Base-by-base conservation (phyloP, 2,329 filamentous ascomycete species). In the Plectosphaerella cucumerina region DNA sequence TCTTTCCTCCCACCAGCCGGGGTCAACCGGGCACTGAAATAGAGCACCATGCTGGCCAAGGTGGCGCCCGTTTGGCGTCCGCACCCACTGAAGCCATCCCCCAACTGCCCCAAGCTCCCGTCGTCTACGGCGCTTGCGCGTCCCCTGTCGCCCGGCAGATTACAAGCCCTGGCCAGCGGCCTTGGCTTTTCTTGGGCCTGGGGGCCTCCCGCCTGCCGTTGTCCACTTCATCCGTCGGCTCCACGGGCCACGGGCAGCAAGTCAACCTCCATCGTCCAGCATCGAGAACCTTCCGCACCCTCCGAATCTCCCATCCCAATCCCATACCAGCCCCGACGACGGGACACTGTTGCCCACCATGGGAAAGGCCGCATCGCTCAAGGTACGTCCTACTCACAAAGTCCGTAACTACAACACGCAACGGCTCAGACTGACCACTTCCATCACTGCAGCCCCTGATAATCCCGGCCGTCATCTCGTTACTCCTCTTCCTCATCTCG, bases 391-490 rank as follows among this genome's bases (percentile, higher is more conserved):
- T n/a, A n/a, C n/a, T n/a, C n/a, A n/a, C n/a, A n/a, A n/a, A n/a
- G n/a, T n/a, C n/a, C n/a, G n/a, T n/a, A n/a, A n/a, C 3, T 18
- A 41, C 22, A 15, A 10, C 37, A 15, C n/a, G 8, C 12, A 18
- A 46, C 20, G 33, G 5, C 22, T 10, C 23, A 33, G 50, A 56
- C 44, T 37, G 12, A 22, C 14, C 17, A 47, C 46, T 47, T 20
- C 46, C 45, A 33, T 18, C 17, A 15, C 23, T 42, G 6, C 61
- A 91, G 87, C 87, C 85, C 5, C 70, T 91, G 55, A 66, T 90
- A 59, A 71, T 89, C 56, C 87, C 88, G 33, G 86, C 86, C 49
- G 61, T 85, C 62, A 84, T 90, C 62, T 87, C 87, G 44, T 76
- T 90, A 45, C 68, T 80, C 54, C 71, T 90, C 58, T 92, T 89